Percentiles rank a stretch among this genome's conserved stretches.
Evolutionary conservation across 78 protist species (phyloP).

Genomic region (Dictyostelium intermedium): DNA sequence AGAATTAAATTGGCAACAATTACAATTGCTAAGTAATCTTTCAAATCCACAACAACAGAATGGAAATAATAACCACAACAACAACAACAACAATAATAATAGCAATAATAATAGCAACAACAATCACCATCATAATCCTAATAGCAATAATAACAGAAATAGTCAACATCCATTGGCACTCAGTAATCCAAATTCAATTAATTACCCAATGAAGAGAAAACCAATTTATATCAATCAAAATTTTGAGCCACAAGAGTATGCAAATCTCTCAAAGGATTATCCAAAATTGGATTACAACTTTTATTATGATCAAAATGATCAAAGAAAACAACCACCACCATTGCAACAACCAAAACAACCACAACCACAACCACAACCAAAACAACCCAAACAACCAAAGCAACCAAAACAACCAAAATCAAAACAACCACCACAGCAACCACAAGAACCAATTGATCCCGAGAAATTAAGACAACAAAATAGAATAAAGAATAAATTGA

Average conservation of each 20-base stretch:
- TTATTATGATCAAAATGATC: constrained; percentile 24
- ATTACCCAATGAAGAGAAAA: constrained; percentile 9
- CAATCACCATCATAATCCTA: not conserved
- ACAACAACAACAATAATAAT: not conserved
- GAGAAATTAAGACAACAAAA: constrained; percentile 14
- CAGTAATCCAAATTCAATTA: not conserved
- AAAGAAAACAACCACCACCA: not conserved
- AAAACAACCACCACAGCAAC: not conserved
- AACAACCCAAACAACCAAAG: not conserved
- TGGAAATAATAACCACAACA: not conserved
- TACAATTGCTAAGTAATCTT: not conserved
- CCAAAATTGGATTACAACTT: constrained; percentile 24
- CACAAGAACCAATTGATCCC: not conserved
- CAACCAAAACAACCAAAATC: not conserved
- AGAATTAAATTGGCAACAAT: constrained; percentile 34
- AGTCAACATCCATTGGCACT: not conserved
- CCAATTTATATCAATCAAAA: not conserved
- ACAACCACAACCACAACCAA: not conserved
- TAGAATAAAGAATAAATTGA: not conserved
- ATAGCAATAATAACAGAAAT: not conserved
- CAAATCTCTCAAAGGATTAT: not conserved
- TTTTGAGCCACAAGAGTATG: not conserved
- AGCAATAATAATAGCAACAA: not conserved
- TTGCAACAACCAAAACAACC: not conserved
- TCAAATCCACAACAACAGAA: not conserved